These are phyloP conservation scores for Myxozyma kluyveri DNA, from an alignment of 805 yeast genomes.

Conservation along the genomic window DNA sequence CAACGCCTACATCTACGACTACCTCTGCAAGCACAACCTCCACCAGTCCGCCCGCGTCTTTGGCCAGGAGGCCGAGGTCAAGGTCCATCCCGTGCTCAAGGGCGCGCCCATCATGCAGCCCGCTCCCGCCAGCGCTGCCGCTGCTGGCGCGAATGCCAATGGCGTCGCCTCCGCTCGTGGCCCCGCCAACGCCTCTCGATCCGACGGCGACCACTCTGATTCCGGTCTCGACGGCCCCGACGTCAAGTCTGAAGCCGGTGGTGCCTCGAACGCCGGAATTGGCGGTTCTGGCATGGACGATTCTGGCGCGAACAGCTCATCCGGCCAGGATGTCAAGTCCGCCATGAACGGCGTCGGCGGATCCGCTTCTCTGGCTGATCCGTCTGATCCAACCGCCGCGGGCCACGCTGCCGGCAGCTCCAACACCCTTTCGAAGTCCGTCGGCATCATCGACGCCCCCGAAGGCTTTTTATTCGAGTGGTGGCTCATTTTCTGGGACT, in stretches of 20 bases:
- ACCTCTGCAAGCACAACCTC: conserved; percentile 68
- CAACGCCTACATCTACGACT: conserved; percentile 85
- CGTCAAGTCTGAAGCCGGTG: conserved; percentile 2
- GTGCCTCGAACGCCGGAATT: not conserved
- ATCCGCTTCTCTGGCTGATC: not conserved
- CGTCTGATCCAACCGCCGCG: not conserved
- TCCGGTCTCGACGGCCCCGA: conserved; percentile 3
- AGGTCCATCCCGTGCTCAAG: conserved; percentile 41
- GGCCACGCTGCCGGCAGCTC: not conserved
- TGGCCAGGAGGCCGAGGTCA: conserved; percentile 69
- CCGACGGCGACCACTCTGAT: conserved; percentile 1
- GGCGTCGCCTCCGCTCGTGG: not conserved
- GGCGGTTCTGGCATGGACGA: conserved; percentile 1
- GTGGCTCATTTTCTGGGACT: conserved; percentile 97
- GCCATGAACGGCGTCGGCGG: not conserved
- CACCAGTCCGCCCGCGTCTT: conserved; percentile 71
- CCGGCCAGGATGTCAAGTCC: not conserved
- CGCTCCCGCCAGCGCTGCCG: conserved; percentile 23
- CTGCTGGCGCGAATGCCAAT: not conserved
- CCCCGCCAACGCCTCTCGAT: not conserved
- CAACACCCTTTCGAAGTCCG: conserved; percentile 18
- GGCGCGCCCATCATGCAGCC: conserved; percentile 38
- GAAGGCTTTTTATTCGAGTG: conserved; percentile 86
- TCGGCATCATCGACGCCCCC: conserved; percentile 64
- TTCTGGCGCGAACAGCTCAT: not conserved